Evolutionary conservation across 176 grass and related monocot genomes (phyloP), one percentile per base, ranked within the genome.

Genomic region (Oryza longistaminata): DNA sequence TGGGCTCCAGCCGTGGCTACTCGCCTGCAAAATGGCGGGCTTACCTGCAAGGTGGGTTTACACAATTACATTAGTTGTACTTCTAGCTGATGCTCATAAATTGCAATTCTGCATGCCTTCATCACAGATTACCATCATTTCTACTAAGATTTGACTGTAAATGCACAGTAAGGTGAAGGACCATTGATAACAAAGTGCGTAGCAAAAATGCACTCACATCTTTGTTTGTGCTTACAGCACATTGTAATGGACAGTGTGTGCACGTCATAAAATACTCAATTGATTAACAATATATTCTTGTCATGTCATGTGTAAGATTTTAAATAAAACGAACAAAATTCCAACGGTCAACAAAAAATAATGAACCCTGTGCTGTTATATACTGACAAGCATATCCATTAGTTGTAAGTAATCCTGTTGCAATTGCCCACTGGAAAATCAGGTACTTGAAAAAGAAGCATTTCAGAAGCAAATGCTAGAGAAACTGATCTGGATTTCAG

Each of bases 401-500:
- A 35, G 37, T 78, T 29, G 52, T 61, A 52, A 82, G 52, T 61
- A 52, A 82, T 52, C 39, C 8, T 76, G 3, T 19, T 76, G 34
- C 27, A 8, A 68, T 9, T 78, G 16, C 33, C 17, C 0, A n/a
- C 19, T 61, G 55, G 55, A 22, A 61, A 72, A 84, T 80, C 40
- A 98, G 96, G 93, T 98, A 17, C 93, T 98, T 81, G 89, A 90
- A 55, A 98, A 95, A 65, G 89, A 89, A 84, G 70, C 93, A 62
- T 98, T 98, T 79, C 85, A 98, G 78, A 98, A 98, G 77, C 88
- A 95, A 87, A 95, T 98, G 96, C 81, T 98, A 11, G 96, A 98
- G 77, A 98, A 98, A 69, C 88, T 98, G 50, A 98, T 95, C 74
- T 98, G 96, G 96, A 98, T 98, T 73, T 87, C 93, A 72, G 91